Base-by-base conservation (phyloP, 2,329 filamentous ascomycete genomes). In the Paramyrothecium sp. region DNA sequence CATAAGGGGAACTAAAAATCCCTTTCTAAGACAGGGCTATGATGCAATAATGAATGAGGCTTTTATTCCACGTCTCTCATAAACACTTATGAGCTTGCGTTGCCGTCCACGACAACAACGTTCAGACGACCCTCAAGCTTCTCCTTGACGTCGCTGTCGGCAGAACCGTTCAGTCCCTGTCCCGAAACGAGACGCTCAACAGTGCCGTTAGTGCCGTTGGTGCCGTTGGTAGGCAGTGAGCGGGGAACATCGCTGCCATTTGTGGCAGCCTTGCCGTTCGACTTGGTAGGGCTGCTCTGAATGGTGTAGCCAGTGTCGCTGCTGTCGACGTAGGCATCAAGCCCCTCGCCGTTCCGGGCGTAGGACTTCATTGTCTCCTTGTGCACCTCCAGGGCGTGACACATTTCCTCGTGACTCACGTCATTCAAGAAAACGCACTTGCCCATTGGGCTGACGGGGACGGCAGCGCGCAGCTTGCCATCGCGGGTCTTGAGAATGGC, bases 401-500 rank as follows among this genome's bases (percentile, higher is more conserved):
- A 81, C 77, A 91, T 83, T 63, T 90, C 87, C 16, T 86, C 78
- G 23, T 78, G 73, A 2, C 80, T 77, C 2, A 89, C 82, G 47
- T 90, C 86, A 65, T 90, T 91, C 55, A 91, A 65, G 74, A 91
- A 91, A 3, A 80, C 78, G 66, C 89, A 91, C 13, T 75, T 77
- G 2, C 88, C 89, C 30, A 91, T 78, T 0, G 88, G 88, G 60
- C 79, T 85, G 21, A 71, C 51, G 1, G 89, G 89, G 0, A 91
- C 87, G 3, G 88, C 87, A 34, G 87, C 85, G 44, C 88, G 82
- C 11, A 91, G 78, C 66, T 83, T 78, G 34, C 88, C 88, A 61
- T 91, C 88, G 13, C 89, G 80, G 0, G 88, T 91, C 76, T 87
- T 89, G 53, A 91, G 74, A 60, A 91, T 91, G 13, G 88, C 88